These are phyloP conservation scores for Rhizophora apiculata DNA, from an alignment of 345 rosid genomes.

Conservation along the genomic window DNA sequence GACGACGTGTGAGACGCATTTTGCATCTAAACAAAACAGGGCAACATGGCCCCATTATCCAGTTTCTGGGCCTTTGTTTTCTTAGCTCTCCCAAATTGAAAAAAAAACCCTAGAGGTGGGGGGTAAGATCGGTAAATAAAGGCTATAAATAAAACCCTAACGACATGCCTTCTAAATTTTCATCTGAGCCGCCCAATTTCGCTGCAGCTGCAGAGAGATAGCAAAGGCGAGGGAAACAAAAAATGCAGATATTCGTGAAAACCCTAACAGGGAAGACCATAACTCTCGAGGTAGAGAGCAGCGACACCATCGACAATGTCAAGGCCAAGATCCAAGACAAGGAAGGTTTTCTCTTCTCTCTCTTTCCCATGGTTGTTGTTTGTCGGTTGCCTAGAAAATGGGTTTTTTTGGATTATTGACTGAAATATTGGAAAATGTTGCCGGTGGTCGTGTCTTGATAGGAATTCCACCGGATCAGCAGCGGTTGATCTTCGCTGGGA, in stretches of 20 bases:
- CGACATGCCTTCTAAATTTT: too few species aligned
- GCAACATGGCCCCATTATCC: too few species aligned
- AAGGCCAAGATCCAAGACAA: constrained; percentile 36
- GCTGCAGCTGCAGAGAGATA: neutral
- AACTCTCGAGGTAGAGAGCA: constrained; percentile 34
- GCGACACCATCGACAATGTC: constrained; percentile 35
- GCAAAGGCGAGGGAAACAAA: neutral
- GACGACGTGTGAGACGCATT: too few species aligned
- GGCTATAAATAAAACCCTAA: too few species aligned
- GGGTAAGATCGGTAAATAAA: too few species aligned
- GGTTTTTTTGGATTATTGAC: neutral
- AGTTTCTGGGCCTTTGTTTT: too few species aligned
- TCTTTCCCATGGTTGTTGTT: neutral
- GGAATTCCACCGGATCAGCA: constrained; percentile 31
- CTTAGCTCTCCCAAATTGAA: too few species aligned
- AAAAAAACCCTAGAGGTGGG: too few species aligned
- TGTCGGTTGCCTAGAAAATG: neutral
- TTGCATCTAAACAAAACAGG: too few species aligned
- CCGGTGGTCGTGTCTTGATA: neutral
- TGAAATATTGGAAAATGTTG: neutral
- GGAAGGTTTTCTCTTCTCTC: constrained; percentile 15
- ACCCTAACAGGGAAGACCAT: constrained; percentile 36
- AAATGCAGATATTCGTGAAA: constrained; percentile 38
- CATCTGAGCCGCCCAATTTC: too few species aligned
- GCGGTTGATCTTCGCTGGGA: constrained; percentile 26